Evolutionary conservation across 2,329 filamentous ascomycete species (phyloP).

Genomic region (Penicillium sp.): DNA sequence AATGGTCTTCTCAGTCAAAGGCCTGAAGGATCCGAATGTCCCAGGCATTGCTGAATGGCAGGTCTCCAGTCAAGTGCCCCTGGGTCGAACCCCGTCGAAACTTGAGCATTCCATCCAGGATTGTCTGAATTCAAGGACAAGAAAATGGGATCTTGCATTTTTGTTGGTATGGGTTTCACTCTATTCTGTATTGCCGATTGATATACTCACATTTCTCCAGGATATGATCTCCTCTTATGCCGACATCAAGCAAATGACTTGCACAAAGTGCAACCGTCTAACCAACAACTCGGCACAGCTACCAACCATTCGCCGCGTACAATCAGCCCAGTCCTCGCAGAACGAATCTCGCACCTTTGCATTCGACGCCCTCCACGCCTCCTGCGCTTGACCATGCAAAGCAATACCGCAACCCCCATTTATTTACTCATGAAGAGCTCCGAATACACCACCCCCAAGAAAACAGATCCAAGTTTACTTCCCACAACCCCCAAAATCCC

Average conservation of each 20-base stretch:
- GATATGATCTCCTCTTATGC: conserved; percentile 49
- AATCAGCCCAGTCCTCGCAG: conserved; percentile 21
- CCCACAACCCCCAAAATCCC: neutral
- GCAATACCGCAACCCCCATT: neutral
- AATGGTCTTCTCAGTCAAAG: conserved; percentile 39
- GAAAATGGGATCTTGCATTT: conserved; percentile 46
- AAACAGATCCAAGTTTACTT: neutral
- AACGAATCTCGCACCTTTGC: conserved; percentile 19
- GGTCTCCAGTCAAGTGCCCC: conserved; percentile 33
- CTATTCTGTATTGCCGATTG: neutral
- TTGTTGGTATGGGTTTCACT: conserved; percentile 35
- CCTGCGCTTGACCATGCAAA: conserved; percentile 30
- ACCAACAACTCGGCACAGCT: conserved; percentile 45
- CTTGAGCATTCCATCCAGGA: conserved; percentile 40
- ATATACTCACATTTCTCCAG: conserved; percentile 28
- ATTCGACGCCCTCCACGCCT: conserved; percentile 43
- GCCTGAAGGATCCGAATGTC: conserved; percentile 21
- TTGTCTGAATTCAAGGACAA: conserved; percentile 39
- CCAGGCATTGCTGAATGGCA: conserved; percentile 36
- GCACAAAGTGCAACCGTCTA: conserved; percentile 43
- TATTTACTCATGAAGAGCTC: neutral
- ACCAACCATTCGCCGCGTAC: conserved; percentile 41
- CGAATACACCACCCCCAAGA: neutral
- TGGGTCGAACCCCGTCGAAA: conserved; percentile 34
- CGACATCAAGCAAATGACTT: conserved; percentile 44